Conservation (phyloP, 2,329 filamentous ascomycete genomes). For the Alternaria arbusti region DNA sequence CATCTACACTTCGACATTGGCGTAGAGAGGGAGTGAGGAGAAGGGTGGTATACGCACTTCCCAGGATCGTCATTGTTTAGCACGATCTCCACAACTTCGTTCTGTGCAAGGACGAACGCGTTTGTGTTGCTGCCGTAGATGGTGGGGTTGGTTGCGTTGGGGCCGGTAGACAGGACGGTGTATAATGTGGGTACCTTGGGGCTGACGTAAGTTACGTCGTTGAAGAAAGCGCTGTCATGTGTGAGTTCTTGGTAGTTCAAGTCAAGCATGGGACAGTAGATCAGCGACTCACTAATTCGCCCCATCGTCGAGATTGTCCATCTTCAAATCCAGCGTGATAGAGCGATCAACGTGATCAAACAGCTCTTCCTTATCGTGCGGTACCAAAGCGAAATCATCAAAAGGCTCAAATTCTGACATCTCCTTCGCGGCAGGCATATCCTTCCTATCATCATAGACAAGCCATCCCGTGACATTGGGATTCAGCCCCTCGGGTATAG, state of each 20-base stretch:
- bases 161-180: conserved; percentile 70
- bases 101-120: conserved; percentile 69
- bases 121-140: conserved; percentile 61
- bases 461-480: conserved; percentile 65
- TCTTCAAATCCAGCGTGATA: conserved; percentile 65
- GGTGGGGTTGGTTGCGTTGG: conserved; percentile 52
- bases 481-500: conserved; percentile 70
- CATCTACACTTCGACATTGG: neutral
- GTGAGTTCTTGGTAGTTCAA: neutral
- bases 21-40: no score
- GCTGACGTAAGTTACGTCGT: conserved; percentile 75
- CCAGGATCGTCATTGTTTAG: conserved; percentile 78
- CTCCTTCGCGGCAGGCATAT: conserved; percentile 57
- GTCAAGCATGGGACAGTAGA: no score
- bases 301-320: conserved; percentile 72
- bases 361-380: conserved; percentile 68
- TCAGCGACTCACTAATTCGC: conserved; percentile 63
- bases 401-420: conserved; percentile 70
- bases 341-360: conserved; percentile 67
- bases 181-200: conserved; percentile 84
- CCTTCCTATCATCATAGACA: conserved; percentile 59
- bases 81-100: conserved; percentile 72
- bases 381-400: conserved; percentile 76
- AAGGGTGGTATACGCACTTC: no score
- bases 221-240: conserved; percentile 57